phyloP scores from a whole-genome alignment of 495 filamentous ascomycete genomes.

The Endocarpon pusillum region DNA sequence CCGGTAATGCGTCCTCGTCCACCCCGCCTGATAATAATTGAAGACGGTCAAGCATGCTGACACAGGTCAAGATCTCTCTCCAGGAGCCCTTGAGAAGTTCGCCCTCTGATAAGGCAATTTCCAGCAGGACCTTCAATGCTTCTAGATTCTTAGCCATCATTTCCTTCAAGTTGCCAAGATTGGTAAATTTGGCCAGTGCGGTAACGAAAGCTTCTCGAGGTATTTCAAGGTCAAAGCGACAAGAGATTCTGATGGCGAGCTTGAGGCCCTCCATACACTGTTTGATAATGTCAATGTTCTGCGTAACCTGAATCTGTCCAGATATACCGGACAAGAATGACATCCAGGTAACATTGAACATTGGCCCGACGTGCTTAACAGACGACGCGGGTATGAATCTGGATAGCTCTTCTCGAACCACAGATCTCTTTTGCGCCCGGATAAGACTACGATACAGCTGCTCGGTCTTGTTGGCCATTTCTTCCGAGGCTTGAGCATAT shows the following conservation, averaged over 20 bases:
- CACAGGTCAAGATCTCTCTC: conserved; percentile 88
- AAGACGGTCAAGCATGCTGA: conserved; percentile 88
- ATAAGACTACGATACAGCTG: conserved; percentile 86
- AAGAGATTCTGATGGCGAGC: conserved; percentile 79
- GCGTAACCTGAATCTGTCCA: conserved; percentile 75
- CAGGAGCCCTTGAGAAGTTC: conserved; percentile 79
- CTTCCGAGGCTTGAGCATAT: conserved; percentile 83
- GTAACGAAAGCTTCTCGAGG: conserved; percentile 88
- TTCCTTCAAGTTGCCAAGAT: conserved; percentile 84
- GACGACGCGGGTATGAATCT: conserved; percentile 86
- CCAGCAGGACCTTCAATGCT: conserved; percentile 75
- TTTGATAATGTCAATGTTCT: conserved; percentile 78
- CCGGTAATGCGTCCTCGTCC: conserved; percentile 79
- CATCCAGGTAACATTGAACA: conserved; percentile 99
- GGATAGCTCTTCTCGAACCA: conserved; percentile 45
- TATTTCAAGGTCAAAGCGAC: conserved; percentile 80
- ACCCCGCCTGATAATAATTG: conserved; percentile 91
- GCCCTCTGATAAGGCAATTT: conserved; percentile 81
- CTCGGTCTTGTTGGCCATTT: conserved; percentile 77
- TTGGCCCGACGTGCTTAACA: conserved; percentile 85
- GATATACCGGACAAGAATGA: conserved; percentile 89
- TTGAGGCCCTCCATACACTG: conserved; percentile 92
- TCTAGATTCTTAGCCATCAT: conserved; percentile 95
- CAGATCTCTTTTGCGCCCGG: conserved; percentile 62
- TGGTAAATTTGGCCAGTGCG: conserved; percentile 81